phyloP scores from a whole-genome alignment of 2,329 filamentous ascomycete species.

The Ascocoryne sarcoides region DNA sequence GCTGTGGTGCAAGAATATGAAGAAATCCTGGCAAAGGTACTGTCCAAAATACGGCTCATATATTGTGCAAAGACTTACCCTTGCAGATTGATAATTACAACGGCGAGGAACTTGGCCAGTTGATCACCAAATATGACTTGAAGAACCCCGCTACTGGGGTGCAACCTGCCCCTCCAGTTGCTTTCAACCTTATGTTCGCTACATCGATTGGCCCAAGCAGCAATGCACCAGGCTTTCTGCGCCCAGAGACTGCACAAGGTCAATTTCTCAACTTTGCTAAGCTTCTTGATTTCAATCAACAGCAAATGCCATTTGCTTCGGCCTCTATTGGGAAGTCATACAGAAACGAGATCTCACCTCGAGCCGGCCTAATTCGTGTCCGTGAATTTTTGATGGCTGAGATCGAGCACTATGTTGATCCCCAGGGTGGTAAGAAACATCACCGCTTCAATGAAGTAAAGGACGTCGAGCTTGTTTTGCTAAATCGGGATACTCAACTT shows the following conservation, averaged over 20 bases:
- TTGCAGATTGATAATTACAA: conserved; percentile 82
- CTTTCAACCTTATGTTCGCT: conserved; percentile 99
- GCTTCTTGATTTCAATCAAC: conserved; percentile 92
- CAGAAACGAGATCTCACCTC: conserved; percentile 94
- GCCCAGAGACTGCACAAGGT: conserved; percentile 93
- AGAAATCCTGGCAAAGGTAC: conserved; percentile 67
- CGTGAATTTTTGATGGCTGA: conserved; percentile 98
- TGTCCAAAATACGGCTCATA: background rate
- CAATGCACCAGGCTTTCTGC: conserved; percentile 75
- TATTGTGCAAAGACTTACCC: conserved; percentile 9
- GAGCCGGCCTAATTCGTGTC: conserved; percentile 82
- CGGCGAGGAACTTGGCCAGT: conserved; percentile 72
- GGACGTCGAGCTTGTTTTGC: conserved; percentile 71
- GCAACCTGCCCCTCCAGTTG: conserved; percentile 69
- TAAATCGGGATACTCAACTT: conserved; percentile 79
- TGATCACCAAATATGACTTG: conserved; percentile 89
- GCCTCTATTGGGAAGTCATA: conserved; percentile 97
- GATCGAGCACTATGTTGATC: conserved; percentile 97
- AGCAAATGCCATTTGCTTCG: conserved; percentile 92
- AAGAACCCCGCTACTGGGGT: conserved; percentile 75
- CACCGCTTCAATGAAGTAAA: conserved; percentile 77
- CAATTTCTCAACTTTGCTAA: conserved; percentile 98
- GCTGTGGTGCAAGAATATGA: conserved; percentile 82
- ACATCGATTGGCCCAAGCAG: conserved; percentile 89
- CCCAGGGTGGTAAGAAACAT: conserved; percentile 91